Evolutionary conservation across 1,284 basidiomycete species (phyloP), one percentile per base, ranked within the genome.

Genomic region (Retiboletus flavoniger): DNA sequence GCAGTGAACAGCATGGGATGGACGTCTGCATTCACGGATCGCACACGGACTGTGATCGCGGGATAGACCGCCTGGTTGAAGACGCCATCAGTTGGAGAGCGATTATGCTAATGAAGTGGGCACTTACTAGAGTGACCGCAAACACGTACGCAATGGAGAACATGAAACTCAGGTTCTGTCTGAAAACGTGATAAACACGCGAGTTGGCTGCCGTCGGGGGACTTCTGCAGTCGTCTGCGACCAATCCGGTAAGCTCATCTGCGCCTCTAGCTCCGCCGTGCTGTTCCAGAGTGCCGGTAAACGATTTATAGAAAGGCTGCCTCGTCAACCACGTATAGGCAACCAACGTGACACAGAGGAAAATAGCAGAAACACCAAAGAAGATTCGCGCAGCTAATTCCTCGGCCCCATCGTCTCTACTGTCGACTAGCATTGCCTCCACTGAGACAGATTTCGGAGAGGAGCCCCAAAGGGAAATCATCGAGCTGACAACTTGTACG

Each of bases 121-220:
- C 9, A 70, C 87, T 62, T 66, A 93, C 92, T 66, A 95, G 72
- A 14, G 93, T 94, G 38, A 92, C 80, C 17, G 84, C 69, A 63
- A 93, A 95, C 2, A 89, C 84, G 64, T 85, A 91, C 7, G 83
- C 81, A 4, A 89, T 83, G 11, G 91, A 85, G 48, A 91, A 62
- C 67, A 94, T 85, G 65, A 87, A 87, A 7, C 76, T 63, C 5
- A 79, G 63, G 64, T 95, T 95, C 51, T 79, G 75, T 65, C 80
- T 84, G 2, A 81, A 80, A n/a, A 91, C 73, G 36, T 78, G 74
- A 44, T 80, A 60, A 21, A 86, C 78, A 26, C 75, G 73, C 16
- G 66, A 64, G 39, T 69, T 76, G 50, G 74, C 72, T 4, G 24
- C 60, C 16, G 63, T 55, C 24, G 55, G 55, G 42, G 70, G 63